Evolutionary conservation across 176 grass and related monocot species (phyloP).

Genomic region (Rhynchospora pubera): DNA sequence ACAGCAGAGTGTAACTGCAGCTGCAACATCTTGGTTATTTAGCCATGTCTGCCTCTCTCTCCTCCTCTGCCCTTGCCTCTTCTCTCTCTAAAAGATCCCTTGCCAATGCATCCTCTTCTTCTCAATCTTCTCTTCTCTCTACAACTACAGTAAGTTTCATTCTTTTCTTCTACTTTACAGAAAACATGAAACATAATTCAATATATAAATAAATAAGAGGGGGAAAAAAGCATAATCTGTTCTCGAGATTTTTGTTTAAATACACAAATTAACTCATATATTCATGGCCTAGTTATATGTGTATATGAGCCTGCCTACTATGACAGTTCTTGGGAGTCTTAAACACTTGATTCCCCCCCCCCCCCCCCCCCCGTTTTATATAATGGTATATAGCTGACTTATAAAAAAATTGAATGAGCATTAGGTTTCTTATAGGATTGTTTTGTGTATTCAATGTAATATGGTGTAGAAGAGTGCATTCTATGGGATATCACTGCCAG

Average conservation of each 20-base stretch:
- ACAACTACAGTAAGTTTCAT: conserved; percentile 26
- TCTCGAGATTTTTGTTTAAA: no score
- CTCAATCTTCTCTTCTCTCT: conserved; percentile 21
- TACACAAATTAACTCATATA: no score
- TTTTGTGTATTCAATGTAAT: background rate
- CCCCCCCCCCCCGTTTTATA: background rate
- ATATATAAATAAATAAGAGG: background rate
- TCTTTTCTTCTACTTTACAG: background rate
- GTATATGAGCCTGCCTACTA: no score
- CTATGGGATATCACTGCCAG: conserved; percentile 49
- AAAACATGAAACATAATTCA: background rate
- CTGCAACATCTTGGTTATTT: conserved; percentile 2
- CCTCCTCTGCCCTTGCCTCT: conserved; percentile 35
- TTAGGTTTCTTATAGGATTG: background rate
- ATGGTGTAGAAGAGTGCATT: conserved; percentile 50
- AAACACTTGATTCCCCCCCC: background rate
- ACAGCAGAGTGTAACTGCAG: conserved; percentile 28
- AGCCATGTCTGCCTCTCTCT: conserved; percentile 48
- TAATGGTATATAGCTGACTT: background rate
- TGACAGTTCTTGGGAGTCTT: no score
- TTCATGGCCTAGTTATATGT: no score
- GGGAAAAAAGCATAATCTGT: background rate
- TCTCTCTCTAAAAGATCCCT: conserved; percentile 44
- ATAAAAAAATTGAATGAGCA: background rate
- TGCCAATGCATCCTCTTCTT: conserved; percentile 21